phyloP scores from a whole-genome alignment of 1,284 basidiomycete species.

The Sanghuangporus weigelae region DNA sequence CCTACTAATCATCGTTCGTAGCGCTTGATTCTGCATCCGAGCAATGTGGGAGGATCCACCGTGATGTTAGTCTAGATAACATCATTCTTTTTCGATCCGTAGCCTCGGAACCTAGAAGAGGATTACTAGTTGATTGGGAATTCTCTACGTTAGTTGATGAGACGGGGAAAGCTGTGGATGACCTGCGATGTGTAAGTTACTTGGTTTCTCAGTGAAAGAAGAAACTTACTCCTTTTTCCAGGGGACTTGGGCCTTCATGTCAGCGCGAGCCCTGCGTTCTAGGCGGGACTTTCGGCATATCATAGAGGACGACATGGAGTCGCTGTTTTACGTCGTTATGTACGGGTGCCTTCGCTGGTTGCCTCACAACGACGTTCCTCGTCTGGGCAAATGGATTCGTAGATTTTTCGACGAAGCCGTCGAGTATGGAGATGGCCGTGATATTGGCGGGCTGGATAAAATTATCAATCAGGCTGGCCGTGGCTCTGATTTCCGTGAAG shows the following conservation, averaged over 20 bases:
- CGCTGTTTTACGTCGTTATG: constrained; percentile 28
- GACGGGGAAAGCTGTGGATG: too few species aligned
- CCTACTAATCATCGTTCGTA: constrained; percentile 16
- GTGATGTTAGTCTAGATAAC: constrained; percentile 32
- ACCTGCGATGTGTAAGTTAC: constrained; percentile 27
- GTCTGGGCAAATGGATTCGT: not conserved
- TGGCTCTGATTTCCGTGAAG: too few species aligned
- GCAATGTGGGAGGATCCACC: constrained; percentile 26
- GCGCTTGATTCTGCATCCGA: constrained; percentile 27
- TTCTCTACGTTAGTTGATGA: constrained; percentile 18
- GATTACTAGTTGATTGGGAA: constrained; percentile 34
- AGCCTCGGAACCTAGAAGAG: constrained; percentile 19
- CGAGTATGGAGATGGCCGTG: too few species aligned
- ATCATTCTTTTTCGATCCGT: constrained; percentile 22
- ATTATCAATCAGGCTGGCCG: too few species aligned
- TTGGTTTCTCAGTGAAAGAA: constrained; percentile 25
- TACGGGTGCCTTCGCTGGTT: constrained; percentile 2
- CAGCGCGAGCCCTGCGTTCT: not conserved
- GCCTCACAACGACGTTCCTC: not conserved
- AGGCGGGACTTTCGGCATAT: constrained; percentile 20
- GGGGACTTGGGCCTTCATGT: not conserved
- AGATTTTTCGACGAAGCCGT: not conserved
- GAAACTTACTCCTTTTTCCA: not conserved
- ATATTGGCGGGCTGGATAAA: too few species aligned
- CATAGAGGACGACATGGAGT: constrained; percentile 32